Conservation (phyloP, 2,329 filamentous ascomycete genomes). For the Trichoderma lentiforme region DNA sequence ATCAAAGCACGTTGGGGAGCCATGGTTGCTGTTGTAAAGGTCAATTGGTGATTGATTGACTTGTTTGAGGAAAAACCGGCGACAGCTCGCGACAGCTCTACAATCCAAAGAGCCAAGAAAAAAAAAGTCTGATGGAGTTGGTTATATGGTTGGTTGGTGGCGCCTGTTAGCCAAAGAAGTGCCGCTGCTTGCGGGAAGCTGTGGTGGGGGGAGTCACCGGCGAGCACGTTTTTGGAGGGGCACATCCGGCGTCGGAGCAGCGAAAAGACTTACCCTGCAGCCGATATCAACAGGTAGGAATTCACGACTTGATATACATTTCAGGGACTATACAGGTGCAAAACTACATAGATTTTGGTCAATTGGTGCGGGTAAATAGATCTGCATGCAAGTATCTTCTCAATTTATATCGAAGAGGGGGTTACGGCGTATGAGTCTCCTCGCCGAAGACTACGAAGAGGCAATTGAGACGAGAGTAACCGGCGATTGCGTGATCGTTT, state of each 20-base stretch:
- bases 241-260: not conserved
- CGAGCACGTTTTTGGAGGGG: not conserved
- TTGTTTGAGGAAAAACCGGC: not conserved
- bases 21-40: not conserved
- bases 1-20: slow-evolving; percentile 2
- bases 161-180: not conserved
- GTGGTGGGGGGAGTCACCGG: not conserved
- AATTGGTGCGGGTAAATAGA: not conserved
- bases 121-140: not conserved
- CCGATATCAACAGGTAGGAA: not conserved
- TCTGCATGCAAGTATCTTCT: not conserved
- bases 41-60: not conserved
- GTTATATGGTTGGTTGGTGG: not conserved
- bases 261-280: not conserved
- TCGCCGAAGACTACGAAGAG: not conserved
- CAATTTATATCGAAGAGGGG: not conserved
- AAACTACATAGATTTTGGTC: not conserved
- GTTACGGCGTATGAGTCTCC: not conserved
- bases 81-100: not conserved
- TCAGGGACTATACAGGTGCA: not conserved
- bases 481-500: not conserved
- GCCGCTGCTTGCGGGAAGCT: not conserved
- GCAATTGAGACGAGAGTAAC: not conserved
- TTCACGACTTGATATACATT: not conserved
- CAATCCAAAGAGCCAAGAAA: not conserved